Base-by-base conservation (phyloP, 495 filamentous ascomycete genomes). In the Talaromyces wortmannii region DNA sequence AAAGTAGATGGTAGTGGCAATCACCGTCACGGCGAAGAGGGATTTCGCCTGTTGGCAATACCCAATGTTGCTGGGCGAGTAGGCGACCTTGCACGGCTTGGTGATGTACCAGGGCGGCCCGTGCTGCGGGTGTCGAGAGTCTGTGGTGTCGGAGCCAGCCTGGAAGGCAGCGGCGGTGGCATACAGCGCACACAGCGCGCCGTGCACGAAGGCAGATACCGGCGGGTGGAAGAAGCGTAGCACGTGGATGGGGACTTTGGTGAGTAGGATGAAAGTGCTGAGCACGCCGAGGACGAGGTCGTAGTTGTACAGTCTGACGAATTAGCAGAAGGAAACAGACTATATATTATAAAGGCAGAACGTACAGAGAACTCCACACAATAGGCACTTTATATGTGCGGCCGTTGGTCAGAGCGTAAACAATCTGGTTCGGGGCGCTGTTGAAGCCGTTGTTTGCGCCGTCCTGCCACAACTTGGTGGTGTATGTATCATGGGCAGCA, bases 201-300 rank as follows among this genome's bases (percentile, higher is more conserved):
- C 54, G 65, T 89, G 84, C 62, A 87, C 57, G 50, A 84, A 13
- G 36, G 82, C 65, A 12, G 82, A 82, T 45, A 92, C 15, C 32
- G 91, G 68, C 4, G 91, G 91, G 48, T 77, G 83, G 70, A 86
- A 90, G 60, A 88, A 70, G 61, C 85, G 81, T 70, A 91, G 80
- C 57, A 89, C 75, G 71, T 83, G 86, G 51, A 86, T 73, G 31
- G 88, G 83, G 8, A 68, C 52, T 56, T 86, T 83, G 42, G 76
- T 67, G 11, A 90, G 73, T 18, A 86, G 59, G 10, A 84, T 48
- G 23, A 76, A 70, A 23, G 77, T 62, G 23, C 70, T 84, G 57
- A 95, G 68, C 57, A 96, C 84, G 48, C 88, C 82, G 62, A 95
- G 83, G 53, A 90, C 86, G 56, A 95, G 82, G 66, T 95, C 92